Percentiles rank a stretch among this genome's conserved stretches.
phyloP scores from a whole-genome alignment of 1,284 basidiomycete genomes.

The Apiotrichum veenhuisii region DNA sequence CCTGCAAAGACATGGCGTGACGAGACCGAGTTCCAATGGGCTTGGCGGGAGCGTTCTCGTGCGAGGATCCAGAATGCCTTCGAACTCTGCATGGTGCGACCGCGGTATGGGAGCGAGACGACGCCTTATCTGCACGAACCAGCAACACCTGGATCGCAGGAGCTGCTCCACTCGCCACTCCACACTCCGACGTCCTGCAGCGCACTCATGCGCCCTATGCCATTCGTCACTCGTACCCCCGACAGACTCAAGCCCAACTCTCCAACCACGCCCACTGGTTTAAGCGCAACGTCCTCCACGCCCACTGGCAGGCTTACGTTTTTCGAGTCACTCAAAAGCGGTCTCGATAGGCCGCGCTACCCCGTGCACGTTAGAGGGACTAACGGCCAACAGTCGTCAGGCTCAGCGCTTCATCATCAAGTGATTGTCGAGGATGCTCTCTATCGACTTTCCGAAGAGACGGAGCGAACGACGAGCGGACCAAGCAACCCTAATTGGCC shows the following conservation, averaged over 20 bases:
- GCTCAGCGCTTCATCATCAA: not conserved
- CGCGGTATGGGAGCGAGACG: not conserved
- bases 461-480: too few species aligned
- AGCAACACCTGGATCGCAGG: not conserved
- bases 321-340: not conserved
- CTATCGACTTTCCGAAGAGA: not conserved
- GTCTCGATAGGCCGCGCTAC: not conserved
- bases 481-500: too few species aligned
- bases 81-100: conserved; percentile 63
- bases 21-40: conserved; percentile 58
- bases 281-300: not conserved
- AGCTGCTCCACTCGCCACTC: not conserved
- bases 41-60: conserved; percentile 68
- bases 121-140: not conserved
- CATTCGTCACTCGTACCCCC: not conserved
- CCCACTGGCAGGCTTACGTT: not conserved
- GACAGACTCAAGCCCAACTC: not conserved
- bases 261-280: not conserved
- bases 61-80: conserved; percentile 69
- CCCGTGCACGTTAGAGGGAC: not conserved
- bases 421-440: not conserved
- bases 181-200: not conserved
- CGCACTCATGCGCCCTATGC: too few species aligned
- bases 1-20: conserved; percentile 47
- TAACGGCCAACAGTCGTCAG: not conserved